Percentiles rank a stretch among this genome's conserved stretches.
phyloP scores from a whole-genome alignment of 1,139 yeast genomes.

The Suhomyces kunorum region DNA sequence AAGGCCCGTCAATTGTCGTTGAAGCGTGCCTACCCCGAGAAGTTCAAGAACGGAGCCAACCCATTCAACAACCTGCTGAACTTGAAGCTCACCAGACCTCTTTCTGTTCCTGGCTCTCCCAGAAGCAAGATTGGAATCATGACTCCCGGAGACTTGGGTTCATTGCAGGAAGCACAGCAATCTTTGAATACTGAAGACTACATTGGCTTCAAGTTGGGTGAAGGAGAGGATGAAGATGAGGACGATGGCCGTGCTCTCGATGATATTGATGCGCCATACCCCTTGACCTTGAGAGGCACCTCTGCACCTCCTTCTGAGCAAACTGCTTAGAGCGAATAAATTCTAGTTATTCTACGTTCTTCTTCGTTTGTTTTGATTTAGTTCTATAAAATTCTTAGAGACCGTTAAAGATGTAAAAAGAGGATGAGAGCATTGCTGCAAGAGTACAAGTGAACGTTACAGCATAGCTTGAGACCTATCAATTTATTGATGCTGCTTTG shows the following conservation, averaged over 20 bases:
- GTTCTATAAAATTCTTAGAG: constrained; percentile 5
- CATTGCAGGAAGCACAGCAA: constrained; percentile 84
- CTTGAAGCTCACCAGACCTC: constrained; percentile 83
- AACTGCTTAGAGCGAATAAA: constrained; percentile 2
- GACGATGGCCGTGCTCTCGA: constrained; percentile 50
- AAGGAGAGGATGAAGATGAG: constrained; percentile 37
- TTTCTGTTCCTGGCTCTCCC: constrained; percentile 96
- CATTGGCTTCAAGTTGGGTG: constrained; percentile 72
- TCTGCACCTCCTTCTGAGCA: constrained; percentile 40
- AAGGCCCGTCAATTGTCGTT: constrained; percentile 92
- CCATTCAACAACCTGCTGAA: constrained; percentile 58
- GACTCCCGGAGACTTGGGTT: constrained; percentile 99
- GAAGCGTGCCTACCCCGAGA: constrained; percentile 91
- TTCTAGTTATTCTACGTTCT: constrained; percentile 1
- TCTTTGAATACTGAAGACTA: constrained; percentile 78
- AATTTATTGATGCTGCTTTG: too few species aligned
- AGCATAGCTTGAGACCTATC: too few species aligned
- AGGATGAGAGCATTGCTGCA: too few species aligned
- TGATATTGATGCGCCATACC: constrained; percentile 34
- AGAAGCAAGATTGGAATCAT: constrained; percentile 61
- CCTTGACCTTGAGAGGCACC: constrained; percentile 49
- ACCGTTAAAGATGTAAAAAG: neutral
- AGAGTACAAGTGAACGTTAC: too few species aligned
- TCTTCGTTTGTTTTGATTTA: neutral
- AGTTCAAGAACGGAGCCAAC: constrained; percentile 63